A percentile compares a stretch with the other conserved stretches of the same genome.
phyloP scores from a whole-genome alignment of 805 yeast genomes.

The Ogataea allantospora region DNA sequence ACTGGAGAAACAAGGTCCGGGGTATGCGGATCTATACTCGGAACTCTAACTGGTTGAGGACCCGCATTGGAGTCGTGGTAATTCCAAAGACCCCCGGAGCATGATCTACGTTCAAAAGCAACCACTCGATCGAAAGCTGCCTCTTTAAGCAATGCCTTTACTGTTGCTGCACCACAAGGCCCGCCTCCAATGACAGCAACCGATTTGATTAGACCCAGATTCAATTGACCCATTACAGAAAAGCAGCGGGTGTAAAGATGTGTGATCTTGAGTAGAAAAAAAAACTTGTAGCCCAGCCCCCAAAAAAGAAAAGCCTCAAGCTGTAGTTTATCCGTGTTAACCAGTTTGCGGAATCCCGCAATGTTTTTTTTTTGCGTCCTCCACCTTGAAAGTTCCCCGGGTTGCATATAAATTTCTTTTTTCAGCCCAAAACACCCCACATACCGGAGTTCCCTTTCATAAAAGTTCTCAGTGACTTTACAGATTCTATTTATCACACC shows the following conservation, averaged over 20 bases:
- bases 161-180: constrained; percentile 66
- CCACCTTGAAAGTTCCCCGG: background rate
- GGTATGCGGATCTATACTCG: constrained; percentile 30
- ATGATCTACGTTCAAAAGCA: constrained; percentile 56
- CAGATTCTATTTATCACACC: constrained; percentile 1
- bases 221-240: constrained; percentile 10
- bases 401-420: constrained; percentile 3
- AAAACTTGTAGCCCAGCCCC: background rate
- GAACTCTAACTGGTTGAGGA: constrained; percentile 22
- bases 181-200: constrained; percentile 81
- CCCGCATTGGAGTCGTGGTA: constrained; percentile 39
- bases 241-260: constrained; percentile 8
- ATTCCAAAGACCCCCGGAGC: constrained; percentile 82
- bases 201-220: constrained; percentile 15
- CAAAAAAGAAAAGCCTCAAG: background rate
- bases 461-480: constrained; percentile 3
- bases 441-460: constrained; percentile 7
- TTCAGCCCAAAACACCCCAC: constrained; percentile 5
- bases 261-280: too few species aligned
- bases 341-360: constrained; percentile 7
- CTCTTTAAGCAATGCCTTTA: constrained; percentile 61
- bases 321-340: background rate
- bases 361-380: background rate
- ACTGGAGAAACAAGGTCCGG: constrained; percentile 12
- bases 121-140: constrained; percentile 44